Percentiles rank a stretch among this genome's conserved stretches.
phyloP scores from a whole-genome alignment of 2,329 filamentous ascomycete genomes.

The Fusarium sp. region DNA sequence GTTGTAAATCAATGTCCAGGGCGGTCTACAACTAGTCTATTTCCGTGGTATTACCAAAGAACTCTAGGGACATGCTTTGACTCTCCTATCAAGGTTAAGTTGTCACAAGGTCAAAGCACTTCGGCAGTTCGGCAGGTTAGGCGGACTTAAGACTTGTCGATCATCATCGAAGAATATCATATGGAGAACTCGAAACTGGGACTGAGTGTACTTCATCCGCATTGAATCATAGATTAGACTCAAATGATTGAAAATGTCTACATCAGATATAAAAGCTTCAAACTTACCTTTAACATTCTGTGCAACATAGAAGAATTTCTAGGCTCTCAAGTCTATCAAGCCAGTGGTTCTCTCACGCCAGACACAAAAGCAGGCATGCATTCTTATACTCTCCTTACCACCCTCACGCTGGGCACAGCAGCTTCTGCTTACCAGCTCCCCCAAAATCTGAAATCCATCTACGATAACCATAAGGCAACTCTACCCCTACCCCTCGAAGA shows the following conservation, averaged over 20 bases:
- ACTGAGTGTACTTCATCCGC: fast-evolving
- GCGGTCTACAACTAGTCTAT: background rate
- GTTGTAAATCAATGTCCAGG: background rate
- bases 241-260: too few relatives aligned
- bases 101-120: background rate
- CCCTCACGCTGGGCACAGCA: background rate
- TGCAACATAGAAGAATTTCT: background rate
- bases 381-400: background rate
- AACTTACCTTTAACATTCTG: fast-evolving
- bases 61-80: background rate
- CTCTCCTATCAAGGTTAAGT: background rate
- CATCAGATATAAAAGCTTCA: background rate
- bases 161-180: too few relatives aligned
- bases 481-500: fast-evolving
- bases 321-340: background rate
- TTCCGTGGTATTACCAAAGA: background rate
- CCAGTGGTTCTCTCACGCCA: too few relatives aligned
- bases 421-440: background rate
- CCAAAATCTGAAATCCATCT: background rate
- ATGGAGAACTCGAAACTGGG: background rate
- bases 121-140: background rate
- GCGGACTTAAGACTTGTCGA: background rate
- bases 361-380: background rate
- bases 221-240: background rate
- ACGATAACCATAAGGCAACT: background rate